These are phyloP conservation scores for Clarireedia homoeocarpa DNA, from an alignment of 2,329 filamentous ascomycete genomes.

Conservation along the genomic window DNA sequence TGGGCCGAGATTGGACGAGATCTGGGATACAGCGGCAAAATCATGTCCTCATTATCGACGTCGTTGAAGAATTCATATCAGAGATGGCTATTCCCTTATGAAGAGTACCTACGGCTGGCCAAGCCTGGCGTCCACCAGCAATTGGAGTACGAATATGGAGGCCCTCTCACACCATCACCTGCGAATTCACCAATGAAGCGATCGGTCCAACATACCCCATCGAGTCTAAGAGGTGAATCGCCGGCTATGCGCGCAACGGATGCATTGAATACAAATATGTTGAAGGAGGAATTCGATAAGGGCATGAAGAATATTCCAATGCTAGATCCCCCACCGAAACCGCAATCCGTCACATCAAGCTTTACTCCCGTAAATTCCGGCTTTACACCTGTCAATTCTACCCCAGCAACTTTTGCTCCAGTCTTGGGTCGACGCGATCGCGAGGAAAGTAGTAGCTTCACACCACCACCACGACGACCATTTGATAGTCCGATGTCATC, in stretches of 20 bases:
- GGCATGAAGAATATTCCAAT: conserved; percentile 30
- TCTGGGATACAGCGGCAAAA: conserved; percentile 96
- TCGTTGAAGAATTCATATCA: conserved; percentile 98
- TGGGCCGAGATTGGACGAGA: conserved; percentile 98
- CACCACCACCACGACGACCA: conserved; percentile 39
- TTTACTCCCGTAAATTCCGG: conserved; percentile 38
- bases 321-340: conserved; percentile 25
- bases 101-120: conserved; percentile 83
- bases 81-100: conserved; percentile 93
- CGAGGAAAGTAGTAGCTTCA: conserved; percentile 47
- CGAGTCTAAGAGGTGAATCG: conserved; percentile 54
- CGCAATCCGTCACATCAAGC: conserved; percentile 24
- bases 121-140: conserved; percentile 97
- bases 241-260: conserved; percentile 53
- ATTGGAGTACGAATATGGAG: conserved; percentile 86
- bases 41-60: conserved; percentile 97
- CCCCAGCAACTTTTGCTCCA: background rate
- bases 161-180: conserved; percentile 76
- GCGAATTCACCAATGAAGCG: conserved; percentile 66
- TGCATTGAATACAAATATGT: conserved; percentile 44
- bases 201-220: conserved; percentile 51
- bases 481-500: conserved; percentile 56
- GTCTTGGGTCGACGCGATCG: conserved; percentile 38
- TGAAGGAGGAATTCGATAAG: conserved; percentile 34
- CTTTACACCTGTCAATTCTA: conserved; percentile 45